These are phyloP conservation scores for Tillandsia fasciculata DNA, from an alignment of 176 grass and related monocot species.

Conservation along the genomic window DNA sequence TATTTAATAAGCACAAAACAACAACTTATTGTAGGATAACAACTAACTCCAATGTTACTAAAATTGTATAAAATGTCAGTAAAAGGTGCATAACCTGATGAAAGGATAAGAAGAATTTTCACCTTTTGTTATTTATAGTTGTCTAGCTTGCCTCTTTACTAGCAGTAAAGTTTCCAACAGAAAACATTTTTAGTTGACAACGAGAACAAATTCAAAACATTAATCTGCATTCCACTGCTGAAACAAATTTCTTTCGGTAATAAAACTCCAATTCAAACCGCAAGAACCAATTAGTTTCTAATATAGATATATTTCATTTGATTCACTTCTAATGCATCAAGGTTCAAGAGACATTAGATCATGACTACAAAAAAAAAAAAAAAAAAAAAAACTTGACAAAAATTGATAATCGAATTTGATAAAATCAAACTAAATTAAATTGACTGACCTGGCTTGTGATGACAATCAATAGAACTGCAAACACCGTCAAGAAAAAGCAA, in stretches of 20 bases:
- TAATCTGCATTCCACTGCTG: too few relatives aligned
- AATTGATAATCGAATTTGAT: neutral
- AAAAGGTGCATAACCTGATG: neutral
- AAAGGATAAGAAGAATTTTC: neutral
- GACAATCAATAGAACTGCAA: conserved; percentile 68
- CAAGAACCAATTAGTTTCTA: too few relatives aligned
- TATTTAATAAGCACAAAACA: neutral
- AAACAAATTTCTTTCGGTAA: too few relatives aligned
- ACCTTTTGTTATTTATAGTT: neutral
- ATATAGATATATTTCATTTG: too few relatives aligned
- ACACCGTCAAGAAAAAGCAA: conserved; percentile 60
- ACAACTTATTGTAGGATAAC: too few relatives aligned
- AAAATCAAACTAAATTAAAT: neutral
- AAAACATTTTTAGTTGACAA: neutral
- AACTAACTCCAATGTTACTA: too few relatives aligned
- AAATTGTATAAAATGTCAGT: neutral
- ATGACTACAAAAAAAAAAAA: neutral
- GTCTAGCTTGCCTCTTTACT: neutral
- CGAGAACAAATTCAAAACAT: neutral
- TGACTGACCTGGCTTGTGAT: conserved; percentile 62
- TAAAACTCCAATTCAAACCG: too few relatives aligned
- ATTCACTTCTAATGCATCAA: too few relatives aligned
- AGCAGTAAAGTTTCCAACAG: neutral
- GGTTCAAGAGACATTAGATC: too few relatives aligned
- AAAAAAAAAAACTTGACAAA: too few relatives aligned